These are phyloP conservation scores for Botrytis paeoniae DNA, from an alignment of 2,329 filamentous ascomycete species.

Conservation along the genomic window DNA sequence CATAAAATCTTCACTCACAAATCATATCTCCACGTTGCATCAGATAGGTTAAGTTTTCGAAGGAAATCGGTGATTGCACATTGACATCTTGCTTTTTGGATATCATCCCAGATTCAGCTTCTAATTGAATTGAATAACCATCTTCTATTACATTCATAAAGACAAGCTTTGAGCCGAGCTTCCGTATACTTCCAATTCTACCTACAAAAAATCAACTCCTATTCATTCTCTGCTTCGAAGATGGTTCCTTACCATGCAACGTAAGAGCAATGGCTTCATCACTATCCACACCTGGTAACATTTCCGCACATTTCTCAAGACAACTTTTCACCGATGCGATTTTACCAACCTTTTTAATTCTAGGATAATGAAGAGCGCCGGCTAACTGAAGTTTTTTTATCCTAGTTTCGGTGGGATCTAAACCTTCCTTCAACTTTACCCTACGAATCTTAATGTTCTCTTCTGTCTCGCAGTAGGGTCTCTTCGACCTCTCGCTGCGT, in stretches of 20 bases:
- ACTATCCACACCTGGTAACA: neutral
- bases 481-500: neutral
- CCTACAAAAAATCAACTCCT: constrained; percentile 42
- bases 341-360: constrained; percentile 13
- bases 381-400: constrained; percentile 3
- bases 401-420: neutral
- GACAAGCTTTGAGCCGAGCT: constrained; percentile 66
- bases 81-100: constrained; percentile 44
- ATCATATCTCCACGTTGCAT: constrained; percentile 81
- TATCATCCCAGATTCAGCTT: constrained; percentile 53
- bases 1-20: constrained; percentile 52
- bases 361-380: constrained; percentile 7
- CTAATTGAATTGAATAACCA: constrained; percentile 69
- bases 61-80: constrained; percentile 38
- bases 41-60: constrained; percentile 61
- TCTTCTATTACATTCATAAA: constrained; percentile 81
- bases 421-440: neutral
- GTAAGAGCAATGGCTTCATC: constrained; percentile 7
- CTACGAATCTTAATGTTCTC: neutral
- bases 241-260: constrained; percentile 27
- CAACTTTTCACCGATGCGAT: constrained; percentile 2
- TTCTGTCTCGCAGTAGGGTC: neutral
- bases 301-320: neutral
- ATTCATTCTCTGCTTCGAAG: neutral
- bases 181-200: constrained; percentile 69